A percentile compares a stretch with the other conserved stretches of the same genome.
phyloP scores from a whole-genome alignment of 805 yeast species.

The Metschnikowia vanudenii region DNA sequence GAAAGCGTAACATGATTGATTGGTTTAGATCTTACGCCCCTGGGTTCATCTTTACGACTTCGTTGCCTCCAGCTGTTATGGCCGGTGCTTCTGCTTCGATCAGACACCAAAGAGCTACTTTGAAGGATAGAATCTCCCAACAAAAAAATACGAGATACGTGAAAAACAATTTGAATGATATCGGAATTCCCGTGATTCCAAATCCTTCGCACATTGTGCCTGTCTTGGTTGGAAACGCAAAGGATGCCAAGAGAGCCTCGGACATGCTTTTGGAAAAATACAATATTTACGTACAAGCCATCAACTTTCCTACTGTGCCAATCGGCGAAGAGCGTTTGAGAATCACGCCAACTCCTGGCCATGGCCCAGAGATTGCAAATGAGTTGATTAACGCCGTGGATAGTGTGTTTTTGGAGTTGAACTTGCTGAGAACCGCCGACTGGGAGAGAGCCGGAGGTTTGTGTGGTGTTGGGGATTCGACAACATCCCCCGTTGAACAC shows the following conservation, averaged over 20 bases:
- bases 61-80: constrained; percentile 97
- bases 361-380: constrained; percentile 71
- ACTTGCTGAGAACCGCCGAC: constrained; percentile 69
- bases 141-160: constrained; percentile 85
- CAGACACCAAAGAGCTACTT: constrained; percentile 74
- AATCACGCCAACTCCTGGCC: constrained; percentile 99
- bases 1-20: constrained; percentile 76
- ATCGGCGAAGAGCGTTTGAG: constrained; percentile 94
- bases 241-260: constrained; percentile 85
- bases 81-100: constrained; percentile 91
- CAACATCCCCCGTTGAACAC: constrained; percentile 50
- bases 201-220: constrained; percentile 98
- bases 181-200: constrained; percentile 94
- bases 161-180: constrained; percentile 60
- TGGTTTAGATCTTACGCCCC: constrained; percentile 97
- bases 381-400: constrained; percentile 77
- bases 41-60: constrained; percentile 95
- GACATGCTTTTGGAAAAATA: constrained; percentile 82
- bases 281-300: constrained; percentile 94
- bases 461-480: constrained; percentile 77
- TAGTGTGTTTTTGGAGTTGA: constrained; percentile 71
- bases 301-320: constrained; percentile 97
- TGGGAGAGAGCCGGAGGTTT: constrained; percentile 85
- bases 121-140: constrained; percentile 76
- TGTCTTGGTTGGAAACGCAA: constrained; percentile 90